phyloP scores from a whole-genome alignment of 2,329 filamentous ascomycete species.

The Lasiodiplodia theobromae region DNA sequence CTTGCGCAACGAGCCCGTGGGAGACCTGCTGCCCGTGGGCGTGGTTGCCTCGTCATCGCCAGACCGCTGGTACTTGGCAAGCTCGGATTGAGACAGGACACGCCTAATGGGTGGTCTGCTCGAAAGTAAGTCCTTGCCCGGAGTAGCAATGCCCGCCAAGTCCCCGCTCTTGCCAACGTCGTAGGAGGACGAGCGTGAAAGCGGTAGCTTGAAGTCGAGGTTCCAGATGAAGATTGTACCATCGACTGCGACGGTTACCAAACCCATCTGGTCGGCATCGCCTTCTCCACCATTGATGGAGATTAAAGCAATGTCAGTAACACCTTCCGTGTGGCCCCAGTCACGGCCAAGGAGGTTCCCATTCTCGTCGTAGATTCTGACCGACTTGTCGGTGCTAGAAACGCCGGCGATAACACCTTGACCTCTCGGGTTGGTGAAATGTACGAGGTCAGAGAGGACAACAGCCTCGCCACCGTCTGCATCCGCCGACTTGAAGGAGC shows the following conservation, averaged over 20 bases:
- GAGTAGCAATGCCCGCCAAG: conserved; percentile 41
- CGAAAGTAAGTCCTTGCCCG: conserved; percentile 42
- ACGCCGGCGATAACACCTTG: conserved; percentile 80
- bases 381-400: conserved; percentile 94
- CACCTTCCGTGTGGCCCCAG: conserved; percentile 93
- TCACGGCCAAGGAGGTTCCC: conserved; percentile 84
- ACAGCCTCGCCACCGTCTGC: conserved; percentile 81
- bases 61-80: conserved; percentile 74
- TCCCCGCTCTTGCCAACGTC: conserved; percentile 48
- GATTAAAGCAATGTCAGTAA: conserved; percentile 77
- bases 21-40: conserved; percentile 52
- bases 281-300: conserved; percentile 48
- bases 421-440: conserved; percentile 62
- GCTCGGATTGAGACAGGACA: conserved; percentile 84
- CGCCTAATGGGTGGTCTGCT: conserved; percentile 77
- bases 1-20: conserved; percentile 57
- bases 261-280: conserved; percentile 51
- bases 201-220: conserved; percentile 39
- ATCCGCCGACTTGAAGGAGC: conserved; percentile 83
- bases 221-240: conserved; percentile 60
- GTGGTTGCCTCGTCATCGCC: conserved; percentile 48
- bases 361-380: conserved; percentile 85
- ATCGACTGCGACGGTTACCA: conserved; percentile 59
- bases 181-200: conserved; percentile 37
- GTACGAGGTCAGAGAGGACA: conserved; percentile 78